Base-by-base conservation (phyloP, 2,329 filamentous ascomycete genomes). In the Phyllosticta citrichinensis region DNA sequence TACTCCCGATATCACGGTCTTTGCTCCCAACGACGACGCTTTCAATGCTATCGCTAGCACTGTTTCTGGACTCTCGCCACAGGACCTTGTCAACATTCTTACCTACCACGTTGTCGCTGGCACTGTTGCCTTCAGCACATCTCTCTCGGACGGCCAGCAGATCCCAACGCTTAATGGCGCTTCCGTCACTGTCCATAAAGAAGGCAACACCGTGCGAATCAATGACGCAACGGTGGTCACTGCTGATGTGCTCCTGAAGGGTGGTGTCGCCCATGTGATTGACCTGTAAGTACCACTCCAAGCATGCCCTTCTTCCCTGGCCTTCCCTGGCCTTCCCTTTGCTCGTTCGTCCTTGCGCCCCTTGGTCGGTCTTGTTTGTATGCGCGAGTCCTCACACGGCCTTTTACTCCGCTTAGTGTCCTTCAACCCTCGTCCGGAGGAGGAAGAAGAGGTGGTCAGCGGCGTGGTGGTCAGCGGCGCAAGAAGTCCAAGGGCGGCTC, bases 51-150 rank as follows among this genome's bases (percentile, higher is more conserved):
- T 87, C 52, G 83, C 80, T 61, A 82, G 77, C 56, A 74, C 79
- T 2, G 68, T 84, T 11, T 69, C 71, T 27, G 77, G 77, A 62
- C 70, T 86, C 30, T 76, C 76, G 24, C 68, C 71, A 0, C 70
- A 77, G 4, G 70, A 82, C 14, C 75, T 87, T 1, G 70, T 76
- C 2, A 70, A 70, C 27, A 78, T 88, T 57, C 76, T 89, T 35
- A 73, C 77, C 25, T 89, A 89, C 73, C 87, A 90, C 69, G 78
- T 88, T 57, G 73, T 89, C 53, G 76, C 77, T 54, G 79, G 79
- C 54, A 76, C 76, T 9, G 77, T 85, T 1, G 75, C 74, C 59
- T 87, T 87, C 73, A 81, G 78, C 56, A 69, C 74, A 4, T 69
- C 75, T 5, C 64, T 66, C 4, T 74, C 82, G 19, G 65, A 65